These are phyloP conservation scores for Bruguiera parviflora DNA, from an alignment of 345 rosid genomes.

Conservation along the genomic window DNA sequence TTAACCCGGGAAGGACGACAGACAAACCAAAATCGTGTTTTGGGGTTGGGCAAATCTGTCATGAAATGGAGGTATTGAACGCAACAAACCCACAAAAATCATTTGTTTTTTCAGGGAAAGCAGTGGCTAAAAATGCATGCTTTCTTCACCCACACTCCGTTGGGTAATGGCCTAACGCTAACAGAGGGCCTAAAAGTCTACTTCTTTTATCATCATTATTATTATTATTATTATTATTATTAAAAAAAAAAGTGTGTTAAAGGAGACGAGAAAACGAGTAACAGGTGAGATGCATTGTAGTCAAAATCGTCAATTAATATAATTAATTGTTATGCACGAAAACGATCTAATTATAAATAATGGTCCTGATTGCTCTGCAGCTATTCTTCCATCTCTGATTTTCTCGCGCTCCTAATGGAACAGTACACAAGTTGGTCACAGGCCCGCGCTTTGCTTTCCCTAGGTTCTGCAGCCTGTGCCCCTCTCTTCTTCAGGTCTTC, in stretches of 20 bases:
- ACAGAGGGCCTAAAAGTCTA: slow-evolving; percentile 20
- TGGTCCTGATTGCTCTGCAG: not conserved
- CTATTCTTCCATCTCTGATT: not conserved
- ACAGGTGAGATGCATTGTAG: too few relatives aligned
- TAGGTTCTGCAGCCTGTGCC: not conserved
- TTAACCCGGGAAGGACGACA: slow-evolving; percentile 2
- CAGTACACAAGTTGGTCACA: slow-evolving; percentile 7
- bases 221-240: too few relatives aligned
- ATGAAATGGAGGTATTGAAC: not conserved
- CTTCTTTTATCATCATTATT: not conserved
- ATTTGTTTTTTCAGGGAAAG: slow-evolving; percentile 1
- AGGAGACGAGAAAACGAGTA: too few relatives aligned
- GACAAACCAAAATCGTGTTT: slow-evolving; percentile 12
- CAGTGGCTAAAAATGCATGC: not conserved
- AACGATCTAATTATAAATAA: too few relatives aligned
- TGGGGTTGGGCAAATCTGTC: not conserved
- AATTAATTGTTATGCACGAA: too few relatives aligned
- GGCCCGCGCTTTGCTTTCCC: slow-evolving; percentile 12
- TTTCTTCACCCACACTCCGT: slow-evolving; percentile 1
- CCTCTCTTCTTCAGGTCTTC: slow-evolving; percentile 4
- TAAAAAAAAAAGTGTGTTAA: too few relatives aligned
- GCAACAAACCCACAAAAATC: not conserved
- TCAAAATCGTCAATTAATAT: too few relatives aligned
- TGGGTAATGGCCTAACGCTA: slow-evolving; percentile 3
- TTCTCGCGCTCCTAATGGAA: too few relatives aligned